These are phyloP conservation scores for Acrocalymma vagum DNA, from an alignment of 2,329 filamentous ascomycete species.

Conservation along the genomic window DNA sequence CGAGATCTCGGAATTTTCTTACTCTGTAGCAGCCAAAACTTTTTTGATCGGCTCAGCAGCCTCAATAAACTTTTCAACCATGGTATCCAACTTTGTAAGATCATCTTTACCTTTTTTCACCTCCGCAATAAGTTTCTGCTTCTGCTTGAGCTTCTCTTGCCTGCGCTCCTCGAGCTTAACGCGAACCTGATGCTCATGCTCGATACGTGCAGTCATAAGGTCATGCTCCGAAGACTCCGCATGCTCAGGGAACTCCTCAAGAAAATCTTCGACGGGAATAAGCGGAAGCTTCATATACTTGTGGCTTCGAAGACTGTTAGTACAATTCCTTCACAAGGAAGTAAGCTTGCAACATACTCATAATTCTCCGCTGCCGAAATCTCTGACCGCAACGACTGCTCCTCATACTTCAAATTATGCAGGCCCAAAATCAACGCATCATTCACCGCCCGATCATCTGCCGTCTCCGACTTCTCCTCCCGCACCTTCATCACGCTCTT, in stretches of 20 bases:
- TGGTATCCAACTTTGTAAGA: slow-evolving; percentile 86
- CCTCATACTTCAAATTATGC: slow-evolving; percentile 96
- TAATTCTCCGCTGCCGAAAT: slow-evolving; percentile 91
- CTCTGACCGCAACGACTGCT: slow-evolving; percentile 87
- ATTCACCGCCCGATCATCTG: slow-evolving; percentile 88
- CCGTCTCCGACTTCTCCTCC: slow-evolving; percentile 85
- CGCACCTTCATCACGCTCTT: slow-evolving; percentile 82
- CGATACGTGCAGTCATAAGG: slow-evolving; percentile 88
- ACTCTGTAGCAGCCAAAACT: slow-evolving; percentile 81
- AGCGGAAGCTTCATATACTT: slow-evolving; percentile 87
- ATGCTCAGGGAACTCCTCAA: slow-evolving; percentile 78
- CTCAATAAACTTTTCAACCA: slow-evolving; percentile 93
- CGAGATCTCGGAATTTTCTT: too few species aligned
- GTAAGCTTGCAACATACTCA: slow-evolving; percentile 71
- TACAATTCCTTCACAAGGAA: not conserved
- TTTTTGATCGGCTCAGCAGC: slow-evolving; percentile 89
- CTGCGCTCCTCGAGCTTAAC: slow-evolving; percentile 86
- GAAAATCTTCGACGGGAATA: slow-evolving; percentile 83
- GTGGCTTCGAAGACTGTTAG: slow-evolving; percentile 65
- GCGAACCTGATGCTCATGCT: slow-evolving; percentile 86
- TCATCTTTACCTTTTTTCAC: slow-evolving; percentile 96
- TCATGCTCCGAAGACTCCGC: slow-evolving; percentile 76
- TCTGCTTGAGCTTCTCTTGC: slow-evolving; percentile 68
- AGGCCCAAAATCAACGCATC: slow-evolving; percentile 90
- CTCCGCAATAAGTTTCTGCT: slow-evolving; percentile 73